Base-by-base conservation (phyloP, 345 rosid genomes). In the Hibiscus tridactylites region DNA sequence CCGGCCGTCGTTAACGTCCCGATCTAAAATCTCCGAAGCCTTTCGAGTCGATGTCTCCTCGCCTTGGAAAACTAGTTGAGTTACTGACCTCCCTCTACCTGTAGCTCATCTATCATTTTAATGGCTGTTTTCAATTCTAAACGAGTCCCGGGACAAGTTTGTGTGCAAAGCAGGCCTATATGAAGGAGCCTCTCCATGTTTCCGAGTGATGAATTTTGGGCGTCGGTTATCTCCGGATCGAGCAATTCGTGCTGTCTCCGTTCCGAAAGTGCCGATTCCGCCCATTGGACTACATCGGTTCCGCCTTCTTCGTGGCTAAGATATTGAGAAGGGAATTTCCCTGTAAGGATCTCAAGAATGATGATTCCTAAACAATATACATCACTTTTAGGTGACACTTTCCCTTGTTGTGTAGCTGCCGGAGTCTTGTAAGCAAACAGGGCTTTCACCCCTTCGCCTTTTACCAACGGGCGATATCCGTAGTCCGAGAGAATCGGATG, bases 291-390 rank as follows among this genome's bases (percentile, higher is more conserved):
- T 33, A 85, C 19, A 61, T 90, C 91, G 0, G 83, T 85, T 9
- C 91, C 96, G 2, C 88, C 93, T 33, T 75, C 74, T 2, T 74
- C 82, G 9, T 79, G 60, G 61, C 71, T 83, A 33, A 81, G 75
- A 79, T 88, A 91, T 15, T 88, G 91, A 3, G 84, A 78, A 35
- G 95, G 97, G 57, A 82, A 81, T 71, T 85, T 85, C 13, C 93
- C 90, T 1, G 97, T 88, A 1, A 91, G 79, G 67, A 88, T 85
- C 79, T 94, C 96, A 0, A 94, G 84, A 31, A 90, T 84, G 50
- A 94, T 67, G 1, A 90, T 75, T 61, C 98, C 97, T 44, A 90
- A 78, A 71, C 92, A 86, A 74, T 76, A 94, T 3, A 90, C 91
- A n/a, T 94, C 97, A 1, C 91, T 82, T 75, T 88, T 87, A 0